Evolutionary conservation across 331 rosid species (phyloP).

Genomic region (Stylosanthes scabra): DNA sequence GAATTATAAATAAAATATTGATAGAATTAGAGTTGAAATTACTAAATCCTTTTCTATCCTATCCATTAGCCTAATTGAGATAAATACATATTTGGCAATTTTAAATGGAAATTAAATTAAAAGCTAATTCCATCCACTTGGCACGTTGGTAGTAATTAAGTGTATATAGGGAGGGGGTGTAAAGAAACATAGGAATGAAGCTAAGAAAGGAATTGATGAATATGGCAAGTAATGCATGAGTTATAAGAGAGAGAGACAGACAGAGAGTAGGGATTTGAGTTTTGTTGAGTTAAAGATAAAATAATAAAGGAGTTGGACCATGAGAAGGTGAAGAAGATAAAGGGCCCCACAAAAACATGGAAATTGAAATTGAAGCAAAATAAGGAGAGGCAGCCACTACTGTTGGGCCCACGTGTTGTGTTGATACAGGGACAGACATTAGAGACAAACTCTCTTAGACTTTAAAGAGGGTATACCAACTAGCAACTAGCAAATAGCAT

Average conservation of each 20-base stretch:
- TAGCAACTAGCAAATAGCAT: no score
- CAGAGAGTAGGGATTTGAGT: conserved; percentile 17
- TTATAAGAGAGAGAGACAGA: no score
- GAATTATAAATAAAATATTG: no score
- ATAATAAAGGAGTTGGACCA: conserved; percentile 30
- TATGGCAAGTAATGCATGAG: conserved; percentile 18
- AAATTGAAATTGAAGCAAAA: conserved; percentile 10
- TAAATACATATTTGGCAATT: no score
- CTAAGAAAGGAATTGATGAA: conserved; percentile 24
- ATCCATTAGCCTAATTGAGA: no score
- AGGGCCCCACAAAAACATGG: conserved; percentile 25
- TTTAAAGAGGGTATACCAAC: no score
- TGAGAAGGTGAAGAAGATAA: conserved; percentile 6
- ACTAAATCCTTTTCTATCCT: no score
- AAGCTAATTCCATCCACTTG: no score
- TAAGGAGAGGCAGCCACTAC: conserved; percentile 15
- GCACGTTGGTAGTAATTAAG: no score
- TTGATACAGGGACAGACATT: conserved; percentile 24
- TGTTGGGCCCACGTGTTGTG: conserved; percentile 47
- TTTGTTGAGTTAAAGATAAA: conserved; percentile 16
- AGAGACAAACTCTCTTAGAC: conserved; percentile 22
- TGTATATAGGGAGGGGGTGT: not conserved
- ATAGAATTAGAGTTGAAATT: no score
- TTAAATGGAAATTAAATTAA: no score
- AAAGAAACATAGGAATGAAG: not conserved